Base-by-base conservation (phyloP, 371 early-diverging fungal genomes). In the Haplosporangium sp. region DNA sequence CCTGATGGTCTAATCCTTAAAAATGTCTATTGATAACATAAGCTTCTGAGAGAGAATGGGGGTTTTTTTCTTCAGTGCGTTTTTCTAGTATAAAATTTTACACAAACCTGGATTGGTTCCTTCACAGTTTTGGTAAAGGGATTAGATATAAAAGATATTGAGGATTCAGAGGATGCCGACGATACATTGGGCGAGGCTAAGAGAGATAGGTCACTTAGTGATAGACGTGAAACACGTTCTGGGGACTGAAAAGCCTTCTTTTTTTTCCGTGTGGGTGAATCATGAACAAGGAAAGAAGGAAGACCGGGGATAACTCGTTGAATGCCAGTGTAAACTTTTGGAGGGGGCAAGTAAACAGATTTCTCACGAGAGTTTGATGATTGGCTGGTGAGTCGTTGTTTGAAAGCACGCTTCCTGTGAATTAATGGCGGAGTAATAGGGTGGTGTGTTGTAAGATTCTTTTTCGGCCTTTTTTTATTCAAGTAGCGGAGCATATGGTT, bases 31-130 rank as follows among this genome's bases (percentile, higher is more conserved):
- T 17, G 13, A 27, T 27, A 27, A 27, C 27, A 27, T 27, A 27
- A 27, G 27, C 27, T 27, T 27, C 27, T 27, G 27, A 27, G 27
- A 27, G 27, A 27, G 27, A 27, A 27, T 27, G 27, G 27, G 27
- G 27, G 0, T 27, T 27, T 27, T 27, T 27, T 27, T 27, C 27
- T 27, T 27, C 27, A 27, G 27, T 27, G 27, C 27, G 27, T 27
- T 1, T 1, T 27, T 27, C 27, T 27, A 27, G 27, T 27, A 27
- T 27, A 27, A 27, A 0, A 1, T 27, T 27, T 17, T 0, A 6
- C 8, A 17, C 17, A 11, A 17, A 78, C 78, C 77, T 84, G 77
- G 57, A 88, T 86, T 0, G 88, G 86, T 53, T 88, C 88, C 65
- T 74, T 77, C n/a, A 79, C 84, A 17, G 37, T 8, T 8, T 45